These are phyloP conservation scores for Globisporangium iwayamae DNA, from an alignment of 352 stramenopile genomes.

Conservation along the genomic window DNA sequence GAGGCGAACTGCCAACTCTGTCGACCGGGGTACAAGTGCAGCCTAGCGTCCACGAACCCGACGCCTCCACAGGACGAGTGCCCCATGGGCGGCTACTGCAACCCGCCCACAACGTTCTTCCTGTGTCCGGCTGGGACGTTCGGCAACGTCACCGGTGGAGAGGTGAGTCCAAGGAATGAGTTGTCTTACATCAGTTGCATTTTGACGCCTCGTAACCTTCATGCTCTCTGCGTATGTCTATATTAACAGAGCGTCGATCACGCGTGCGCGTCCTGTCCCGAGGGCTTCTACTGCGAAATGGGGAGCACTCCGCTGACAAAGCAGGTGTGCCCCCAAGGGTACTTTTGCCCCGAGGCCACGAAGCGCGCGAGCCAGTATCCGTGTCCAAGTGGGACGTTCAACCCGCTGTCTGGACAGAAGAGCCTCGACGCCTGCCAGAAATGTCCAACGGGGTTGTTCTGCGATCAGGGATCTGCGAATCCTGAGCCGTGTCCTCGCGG, in stretches of 20 bases:
- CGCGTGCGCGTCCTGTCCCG: conserved; percentile 66
- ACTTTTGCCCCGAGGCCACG: conserved; percentile 69
- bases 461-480: conserved; percentile 38
- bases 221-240: background rate
- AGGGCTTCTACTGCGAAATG: conserved; percentile 80
- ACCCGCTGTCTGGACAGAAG: conserved; percentile 41
- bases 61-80: conserved; percentile 85
- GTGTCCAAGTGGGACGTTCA: conserved; percentile 88
- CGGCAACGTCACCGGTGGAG: conserved; percentile 75
- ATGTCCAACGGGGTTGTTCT: conserved; percentile 69
- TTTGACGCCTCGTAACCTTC: background rate
- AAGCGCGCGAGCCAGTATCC: conserved; percentile 64
- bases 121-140: conserved; percentile 85
- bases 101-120: conserved; percentile 80
- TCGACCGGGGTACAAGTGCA: conserved; percentile 73
- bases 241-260: conserved; percentile 64
- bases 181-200: background rate
- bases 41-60: conserved; percentile 69
- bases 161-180: conserved; percentile 30
- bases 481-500: conserved; percentile 66
- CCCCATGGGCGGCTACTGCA: conserved; percentile 87
- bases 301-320: conserved; percentile 59
- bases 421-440: conserved; percentile 43
- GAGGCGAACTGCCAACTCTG: conserved; percentile 65
- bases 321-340: conserved; percentile 60